Evolutionary conservation across 2,329 filamentous ascomycete genomes (phyloP).

Genomic region (Lasiodiplodia citricola): DNA sequence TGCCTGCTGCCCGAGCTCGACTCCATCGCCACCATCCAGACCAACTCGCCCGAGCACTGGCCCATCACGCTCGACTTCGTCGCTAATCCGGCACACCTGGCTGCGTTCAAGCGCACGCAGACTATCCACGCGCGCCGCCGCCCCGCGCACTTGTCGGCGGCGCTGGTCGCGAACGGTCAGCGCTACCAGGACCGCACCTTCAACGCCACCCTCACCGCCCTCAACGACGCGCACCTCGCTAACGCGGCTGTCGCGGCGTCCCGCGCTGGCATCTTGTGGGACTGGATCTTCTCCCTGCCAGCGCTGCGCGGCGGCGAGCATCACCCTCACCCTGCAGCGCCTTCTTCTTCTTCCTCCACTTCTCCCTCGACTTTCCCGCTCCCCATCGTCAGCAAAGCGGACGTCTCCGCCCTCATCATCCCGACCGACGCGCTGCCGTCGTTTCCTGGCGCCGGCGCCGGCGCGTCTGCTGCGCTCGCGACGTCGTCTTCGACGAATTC

Average conservation of each 20-base stretch:
- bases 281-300: slow-evolving; percentile 74
- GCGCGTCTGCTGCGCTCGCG: slow-evolving; percentile 44
- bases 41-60: slow-evolving; percentile 75
- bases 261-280: slow-evolving; percentile 55
- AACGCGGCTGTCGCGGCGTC: neutral
- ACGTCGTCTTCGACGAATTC: neutral
- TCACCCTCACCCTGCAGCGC: neutral
- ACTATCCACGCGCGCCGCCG: slow-evolving; percentile 76
- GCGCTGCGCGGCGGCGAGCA: slow-evolving; percentile 50
- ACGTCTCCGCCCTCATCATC: slow-evolving; percentile 55
- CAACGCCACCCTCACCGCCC: slow-evolving; percentile 72
- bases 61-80: slow-evolving; percentile 77
- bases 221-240: slow-evolving; percentile 64
- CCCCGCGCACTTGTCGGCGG: slow-evolving; percentile 55
- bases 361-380: slow-evolving; percentile 27
- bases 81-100: slow-evolving; percentile 64
- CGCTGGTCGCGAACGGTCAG: neutral
- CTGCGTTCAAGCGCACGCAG: slow-evolving; percentile 71
- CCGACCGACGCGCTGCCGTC: slow-evolving; percentile 37
- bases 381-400: slow-evolving; percentile 62
- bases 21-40: slow-evolving; percentile 66
- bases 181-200: slow-evolving; percentile 64
- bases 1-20: slow-evolving; percentile 69
- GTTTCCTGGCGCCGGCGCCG: neutral
- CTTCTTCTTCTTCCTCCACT: neutral